Conservation (phyloP, 2,329 filamentous ascomycete species). For the Podosphaera fusca region DNA sequence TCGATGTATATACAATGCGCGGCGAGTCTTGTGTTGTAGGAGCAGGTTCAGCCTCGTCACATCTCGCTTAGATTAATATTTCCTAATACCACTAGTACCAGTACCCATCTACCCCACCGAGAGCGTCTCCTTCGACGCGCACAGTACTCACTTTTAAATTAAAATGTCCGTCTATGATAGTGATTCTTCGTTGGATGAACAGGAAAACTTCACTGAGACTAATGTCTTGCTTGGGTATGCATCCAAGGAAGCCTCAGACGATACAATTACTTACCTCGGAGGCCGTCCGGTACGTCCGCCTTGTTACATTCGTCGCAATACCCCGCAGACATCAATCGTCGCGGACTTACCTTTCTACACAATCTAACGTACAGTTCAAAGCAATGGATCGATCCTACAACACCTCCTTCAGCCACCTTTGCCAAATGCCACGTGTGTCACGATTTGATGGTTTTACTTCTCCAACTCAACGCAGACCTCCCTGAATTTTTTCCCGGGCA, state of each 20-base stretch:
- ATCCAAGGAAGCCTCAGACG: constrained; percentile 47
- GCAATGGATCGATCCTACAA: constrained; percentile 63
- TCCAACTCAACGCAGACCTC: constrained; percentile 80
- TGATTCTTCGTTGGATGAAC: constrained; percentile 51
- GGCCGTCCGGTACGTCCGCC: constrained; percentile 48
- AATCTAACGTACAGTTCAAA: neutral
- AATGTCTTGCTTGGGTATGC: constrained; percentile 81
- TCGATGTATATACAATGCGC: neutral
- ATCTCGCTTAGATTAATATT: neutral
- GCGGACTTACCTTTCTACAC: neutral
- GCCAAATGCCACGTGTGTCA: constrained; percentile 79
- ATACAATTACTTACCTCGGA: constrained; percentile 71
- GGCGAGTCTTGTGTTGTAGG: neutral
- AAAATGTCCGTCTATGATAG: constrained; percentile 63
- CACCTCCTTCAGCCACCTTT: constrained; percentile 49
- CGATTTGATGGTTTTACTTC: constrained; percentile 55
- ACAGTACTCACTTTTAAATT: neutral
- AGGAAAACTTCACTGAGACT: constrained; percentile 52
- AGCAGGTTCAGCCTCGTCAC: neutral
- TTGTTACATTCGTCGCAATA: neutral
- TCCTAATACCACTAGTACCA: neutral
- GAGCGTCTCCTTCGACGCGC: too few relatives aligned
- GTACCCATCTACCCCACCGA: too few relatives aligned
- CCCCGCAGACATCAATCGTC: too few relatives aligned
- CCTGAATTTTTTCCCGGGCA: constrained; percentile 70